Evolutionary conservation across 495 filamentous ascomycete species (phyloP).

Genomic region (Bathelium albidoporum): DNA sequence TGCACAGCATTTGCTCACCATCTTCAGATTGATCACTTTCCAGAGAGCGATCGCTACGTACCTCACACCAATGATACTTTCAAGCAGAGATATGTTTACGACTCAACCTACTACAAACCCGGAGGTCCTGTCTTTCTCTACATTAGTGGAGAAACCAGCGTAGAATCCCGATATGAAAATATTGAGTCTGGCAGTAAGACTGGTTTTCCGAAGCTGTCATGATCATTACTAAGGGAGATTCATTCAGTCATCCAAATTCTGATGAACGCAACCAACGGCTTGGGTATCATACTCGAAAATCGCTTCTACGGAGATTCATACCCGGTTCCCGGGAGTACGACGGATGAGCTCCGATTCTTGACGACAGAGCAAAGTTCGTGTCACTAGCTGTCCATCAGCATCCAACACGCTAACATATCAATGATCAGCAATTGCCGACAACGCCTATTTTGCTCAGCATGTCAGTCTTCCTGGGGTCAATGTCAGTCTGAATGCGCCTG

Average conservation of each 20-base stretch:
- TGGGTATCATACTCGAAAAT: slow-evolving; percentile 40
- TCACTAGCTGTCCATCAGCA: background rate
- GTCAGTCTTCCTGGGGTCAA: slow-evolving; percentile 33
- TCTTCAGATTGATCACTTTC: slow-evolving; percentile 36
- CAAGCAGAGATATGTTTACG: slow-evolving; percentile 38
- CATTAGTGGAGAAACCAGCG: slow-evolving; percentile 34
- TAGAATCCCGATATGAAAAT: slow-evolving; percentile 20
- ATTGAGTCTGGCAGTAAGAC: slow-evolving; percentile 26
- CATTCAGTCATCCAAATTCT: slow-evolving; percentile 33
- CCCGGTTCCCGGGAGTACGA: slow-evolving; percentile 33
- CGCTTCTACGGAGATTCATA: slow-evolving; percentile 38
- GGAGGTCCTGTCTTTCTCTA: slow-evolving; percentile 40
- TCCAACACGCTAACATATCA: background rate
- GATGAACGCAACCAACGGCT: slow-evolving; percentile 38
- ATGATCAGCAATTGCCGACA: slow-evolving; percentile 32
- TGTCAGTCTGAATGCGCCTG: slow-evolving; percentile 28
- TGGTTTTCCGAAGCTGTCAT: background rate
- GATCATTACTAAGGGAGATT: background rate
- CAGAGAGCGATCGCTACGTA: slow-evolving; percentile 26
- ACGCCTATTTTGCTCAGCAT: slow-evolving; percentile 38
- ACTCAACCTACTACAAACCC: slow-evolving; percentile 38
- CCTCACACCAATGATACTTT: slow-evolving; percentile 34
- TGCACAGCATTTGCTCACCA: background rate
- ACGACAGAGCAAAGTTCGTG: slow-evolving; percentile 34
- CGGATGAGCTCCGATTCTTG: slow-evolving; percentile 35